Evolutionary conservation across 2,329 filamentous ascomycete species (phyloP).

Genomic region (Cordyceps fumosorosea): DNA sequence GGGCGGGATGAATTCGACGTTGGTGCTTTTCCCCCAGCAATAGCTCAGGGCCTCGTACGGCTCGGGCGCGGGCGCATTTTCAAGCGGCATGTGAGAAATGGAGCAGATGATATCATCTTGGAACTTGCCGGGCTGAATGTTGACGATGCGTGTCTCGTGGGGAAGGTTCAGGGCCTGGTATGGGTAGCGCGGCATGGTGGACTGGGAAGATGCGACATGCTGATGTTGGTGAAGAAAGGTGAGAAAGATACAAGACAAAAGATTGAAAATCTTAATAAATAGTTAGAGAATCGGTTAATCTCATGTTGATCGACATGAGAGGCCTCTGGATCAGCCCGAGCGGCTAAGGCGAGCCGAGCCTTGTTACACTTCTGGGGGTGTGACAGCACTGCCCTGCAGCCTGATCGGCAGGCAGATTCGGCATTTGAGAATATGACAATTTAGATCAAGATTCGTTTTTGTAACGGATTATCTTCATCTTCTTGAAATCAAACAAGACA

Average conservation of each 20-base stretch:
- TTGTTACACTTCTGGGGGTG: not conserved
- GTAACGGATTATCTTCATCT: too few species aligned
- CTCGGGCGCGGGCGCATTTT: not conserved
- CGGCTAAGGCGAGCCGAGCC: not conserved
- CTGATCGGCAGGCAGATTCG: not conserved
- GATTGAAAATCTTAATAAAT: not conserved
- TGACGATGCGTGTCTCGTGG: constrained; percentile 12
- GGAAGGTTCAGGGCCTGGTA: constrained; percentile 11
- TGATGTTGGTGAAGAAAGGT: too few species aligned
- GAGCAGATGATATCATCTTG: constrained; percentile 8
- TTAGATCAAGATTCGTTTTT: too few species aligned
- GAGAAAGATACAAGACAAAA: too few species aligned
- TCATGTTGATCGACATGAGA: not conserved
- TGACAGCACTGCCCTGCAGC: not conserved
- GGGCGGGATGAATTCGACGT: not conserved
- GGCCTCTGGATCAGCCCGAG: not conserved
- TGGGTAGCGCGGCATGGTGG: constrained; percentile 9
- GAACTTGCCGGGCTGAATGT: constrained; percentile 8
- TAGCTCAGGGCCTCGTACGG: not conserved
- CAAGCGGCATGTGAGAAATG: not conserved
- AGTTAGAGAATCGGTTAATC: not conserved
- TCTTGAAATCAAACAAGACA: too few species aligned
- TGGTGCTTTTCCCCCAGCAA: constrained; percentile 1
- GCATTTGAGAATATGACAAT: not conserved
- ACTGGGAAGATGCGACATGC: too few species aligned